Evolutionary conservation across 345 rosid genomes (phyloP).

Genomic region (Cardamine resedifolia): DNA sequence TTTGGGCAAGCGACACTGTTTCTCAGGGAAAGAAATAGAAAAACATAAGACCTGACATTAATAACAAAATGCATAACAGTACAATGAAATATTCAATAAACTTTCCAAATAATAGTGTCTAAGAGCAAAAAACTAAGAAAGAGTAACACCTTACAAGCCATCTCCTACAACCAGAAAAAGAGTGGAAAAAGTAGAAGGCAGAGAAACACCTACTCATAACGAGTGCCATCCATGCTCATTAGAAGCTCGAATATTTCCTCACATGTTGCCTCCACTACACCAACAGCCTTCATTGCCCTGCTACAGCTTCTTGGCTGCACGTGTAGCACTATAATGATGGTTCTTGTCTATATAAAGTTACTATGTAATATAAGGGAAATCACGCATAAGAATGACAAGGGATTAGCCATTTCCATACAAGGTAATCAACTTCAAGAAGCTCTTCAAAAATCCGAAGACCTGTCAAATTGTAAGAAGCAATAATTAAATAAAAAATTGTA

Average conservation of each 20-base stretch:
- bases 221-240: constrained; percentile 99
- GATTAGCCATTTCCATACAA: constrained; percentile 54
- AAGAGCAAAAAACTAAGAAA: constrained; percentile 6
- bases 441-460: constrained; percentile 99
- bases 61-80: not conserved
- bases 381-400: not conserved
- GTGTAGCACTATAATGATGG: constrained; percentile 36
- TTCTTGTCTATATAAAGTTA: constrained; percentile 26
- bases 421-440: constrained; percentile 99
- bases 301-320: constrained; percentile 99
- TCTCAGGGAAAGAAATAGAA: constrained; percentile 4
- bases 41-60: constrained; percentile 2
- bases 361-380: constrained; percentile 20
- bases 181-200: not conserved
- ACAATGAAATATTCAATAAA: not conserved
- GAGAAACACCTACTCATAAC: constrained; percentile 88
- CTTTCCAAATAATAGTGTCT: not conserved
- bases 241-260: constrained; percentile 97
- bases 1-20: not conserved
- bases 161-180: constrained; percentile 3
- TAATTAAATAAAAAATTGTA: not conserved
- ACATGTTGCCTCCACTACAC: constrained; percentile 97
- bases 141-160: constrained; percentile 5
- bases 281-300: constrained; percentile 99
- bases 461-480: constrained; percentile 37